Percentiles rank a stretch among this genome's conserved stretches.
These are phyloP conservation scores for Cadophora malorum DNA, from an alignment of 2,329 filamentous ascomycete genomes.

Conservation along the genomic window DNA sequence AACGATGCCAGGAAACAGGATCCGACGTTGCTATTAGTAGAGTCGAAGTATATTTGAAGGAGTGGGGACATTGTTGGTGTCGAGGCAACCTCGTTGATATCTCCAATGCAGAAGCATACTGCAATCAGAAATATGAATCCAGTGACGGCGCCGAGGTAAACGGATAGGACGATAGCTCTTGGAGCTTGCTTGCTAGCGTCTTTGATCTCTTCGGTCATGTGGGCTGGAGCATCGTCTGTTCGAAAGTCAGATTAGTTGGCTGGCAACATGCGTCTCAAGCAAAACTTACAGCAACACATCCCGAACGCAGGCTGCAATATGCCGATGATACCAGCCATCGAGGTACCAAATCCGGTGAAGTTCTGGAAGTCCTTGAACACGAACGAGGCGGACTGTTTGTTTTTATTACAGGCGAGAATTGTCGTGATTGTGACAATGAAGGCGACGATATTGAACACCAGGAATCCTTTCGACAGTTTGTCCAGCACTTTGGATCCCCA, in stretches of 20 bases:
- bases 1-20: constrained; percentile 56
- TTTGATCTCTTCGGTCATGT: constrained; percentile 63
- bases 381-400: constrained; percentile 60
- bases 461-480: constrained; percentile 55
- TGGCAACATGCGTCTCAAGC: not conserved
- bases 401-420: constrained; percentile 58
- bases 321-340: constrained; percentile 59
- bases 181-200: constrained; percentile 58
- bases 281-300: constrained; percentile 54
- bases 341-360: constrained; percentile 56
- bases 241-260: not conserved
- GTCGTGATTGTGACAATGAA: constrained; percentile 59
- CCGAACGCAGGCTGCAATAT: constrained; percentile 60
- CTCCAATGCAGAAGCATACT: constrained; percentile 58
- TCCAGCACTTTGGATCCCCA: constrained; percentile 58
- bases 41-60: constrained; percentile 57
- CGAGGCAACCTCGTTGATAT: constrained; percentile 51
- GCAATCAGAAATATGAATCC: constrained; percentile 56
- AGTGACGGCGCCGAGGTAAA: constrained; percentile 54
- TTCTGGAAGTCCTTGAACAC: constrained; percentile 63
- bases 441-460: constrained; percentile 59
- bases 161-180: constrained; percentile 54
- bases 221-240: constrained; percentile 48
- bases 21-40: constrained; percentile 51
- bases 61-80: constrained; percentile 55